phyloP scores from a whole-genome alignment of 2,329 filamentous ascomycete species.

The Hypocrella siamensis region DNA sequence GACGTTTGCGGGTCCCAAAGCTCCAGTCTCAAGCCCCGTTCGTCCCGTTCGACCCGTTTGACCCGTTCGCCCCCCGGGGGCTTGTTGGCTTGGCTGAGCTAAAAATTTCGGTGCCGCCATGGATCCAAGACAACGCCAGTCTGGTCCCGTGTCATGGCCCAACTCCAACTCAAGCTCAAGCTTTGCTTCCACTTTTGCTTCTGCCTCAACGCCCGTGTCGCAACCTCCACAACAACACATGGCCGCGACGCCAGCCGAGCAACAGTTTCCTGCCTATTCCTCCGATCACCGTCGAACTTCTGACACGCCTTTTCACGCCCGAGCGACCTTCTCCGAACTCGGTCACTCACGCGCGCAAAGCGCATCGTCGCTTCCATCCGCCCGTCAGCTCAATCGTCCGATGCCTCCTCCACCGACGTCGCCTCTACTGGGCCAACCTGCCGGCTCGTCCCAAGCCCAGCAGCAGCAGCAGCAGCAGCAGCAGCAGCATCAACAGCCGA shows the following conservation, averaged over 20 bases:
- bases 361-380: slow-evolving; percentile 26
- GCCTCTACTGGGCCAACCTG: slow-evolving; percentile 17
- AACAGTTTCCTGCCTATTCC: slow-evolving; percentile 12
- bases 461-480: slow-evolving; percentile 6
- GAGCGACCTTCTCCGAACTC: slow-evolving; percentile 14
- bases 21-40: slow-evolving; percentile 1
- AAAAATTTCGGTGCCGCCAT: slow-evolving; percentile 18
- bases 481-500: slow-evolving; percentile 5
- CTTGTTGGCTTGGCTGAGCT: slow-evolving; percentile 16
- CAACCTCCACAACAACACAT: slow-evolving; percentile 1
- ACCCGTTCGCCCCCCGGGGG: not conserved
- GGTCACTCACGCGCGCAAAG: slow-evolving; percentile 26
- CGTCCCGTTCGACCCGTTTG: no score
- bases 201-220: slow-evolving; percentile 2
- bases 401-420: slow-evolving; percentile 30
- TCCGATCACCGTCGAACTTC: slow-evolving; percentile 21
- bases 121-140: slow-evolving; percentile 14
- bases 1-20: slow-evolving; percentile 1
- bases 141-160: slow-evolving; percentile 5
- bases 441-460: not conserved
- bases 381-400: slow-evolving; percentile 19
- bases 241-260: not conserved
- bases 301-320: slow-evolving; percentile 26
- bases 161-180: slow-evolving; percentile 2
- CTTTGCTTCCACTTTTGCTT: slow-evolving; percentile 2